These are phyloP conservation scores for Linum lewisii DNA, from an alignment of 345 rosid species.

Conservation along the genomic window DNA sequence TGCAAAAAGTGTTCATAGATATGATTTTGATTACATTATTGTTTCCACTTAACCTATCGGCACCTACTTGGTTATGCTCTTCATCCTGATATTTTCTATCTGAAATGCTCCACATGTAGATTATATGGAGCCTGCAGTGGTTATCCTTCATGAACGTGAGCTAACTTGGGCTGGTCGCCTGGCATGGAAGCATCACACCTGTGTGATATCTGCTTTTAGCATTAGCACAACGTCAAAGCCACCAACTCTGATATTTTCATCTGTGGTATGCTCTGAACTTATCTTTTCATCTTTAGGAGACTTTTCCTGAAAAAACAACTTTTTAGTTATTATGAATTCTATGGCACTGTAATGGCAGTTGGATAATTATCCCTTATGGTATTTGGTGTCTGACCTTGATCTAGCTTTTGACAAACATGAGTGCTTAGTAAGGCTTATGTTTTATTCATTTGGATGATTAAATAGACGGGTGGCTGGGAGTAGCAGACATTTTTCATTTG, in stretches of 20 bases:
- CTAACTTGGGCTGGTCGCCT: slow-evolving; percentile 93
- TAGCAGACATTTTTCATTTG: too few species aligned
- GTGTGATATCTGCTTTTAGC: slow-evolving; percentile 92
- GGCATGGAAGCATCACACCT: slow-evolving; percentile 91
- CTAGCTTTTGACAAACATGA: background rate
- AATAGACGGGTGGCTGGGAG: background rate
- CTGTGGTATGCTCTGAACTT: slow-evolving; percentile 53
- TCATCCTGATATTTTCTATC: slow-evolving; percentile 15
- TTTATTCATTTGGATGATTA: background rate
- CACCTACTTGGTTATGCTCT: slow-evolving; percentile 2
- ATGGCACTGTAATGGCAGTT: background rate
- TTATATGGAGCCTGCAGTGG: slow-evolving; percentile 94
- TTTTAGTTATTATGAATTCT: background rate
- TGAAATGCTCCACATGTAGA: slow-evolving; percentile 37
- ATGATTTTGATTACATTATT: background rate
- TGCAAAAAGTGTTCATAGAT: background rate
- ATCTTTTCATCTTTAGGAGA: background rate
- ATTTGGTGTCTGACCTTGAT: background rate
- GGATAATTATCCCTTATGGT: background rate
- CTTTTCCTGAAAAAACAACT: background rate
- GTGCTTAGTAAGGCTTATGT: background rate
- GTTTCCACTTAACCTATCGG: background rate
- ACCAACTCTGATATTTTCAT: slow-evolving; percentile 98
- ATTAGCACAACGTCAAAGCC: slow-evolving; percentile 89
- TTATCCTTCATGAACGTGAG: slow-evolving; percentile 90